A percentile compares a stretch with the other conserved stretches of the same genome.
Conservation (phyloP, 1,284 basidiomycete genomes). For the Boletus sp. region DNA sequence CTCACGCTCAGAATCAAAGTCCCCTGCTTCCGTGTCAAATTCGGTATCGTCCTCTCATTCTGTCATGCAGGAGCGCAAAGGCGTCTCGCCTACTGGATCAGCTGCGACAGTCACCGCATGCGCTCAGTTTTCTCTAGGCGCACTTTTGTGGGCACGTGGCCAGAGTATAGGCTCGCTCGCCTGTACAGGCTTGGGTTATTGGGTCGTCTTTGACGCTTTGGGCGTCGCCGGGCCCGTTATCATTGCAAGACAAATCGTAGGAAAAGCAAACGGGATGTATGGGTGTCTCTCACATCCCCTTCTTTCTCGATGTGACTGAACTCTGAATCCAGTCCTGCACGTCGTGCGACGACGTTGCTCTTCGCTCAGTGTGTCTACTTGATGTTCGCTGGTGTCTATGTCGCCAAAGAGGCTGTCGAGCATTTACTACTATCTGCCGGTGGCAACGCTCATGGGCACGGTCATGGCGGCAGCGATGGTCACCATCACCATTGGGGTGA, state of each 20-base stretch:
- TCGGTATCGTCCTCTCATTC: slow-evolving; percentile 12
- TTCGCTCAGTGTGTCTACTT: slow-evolving; percentile 91
- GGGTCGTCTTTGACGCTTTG: slow-evolving; percentile 93
- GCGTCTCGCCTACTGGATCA: slow-evolving; percentile 24
- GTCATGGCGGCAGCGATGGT: slow-evolving; percentile 44
- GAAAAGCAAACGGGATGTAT: slow-evolving; percentile 31
- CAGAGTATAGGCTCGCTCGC: slow-evolving; percentile 88
- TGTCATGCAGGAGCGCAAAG: not conserved
- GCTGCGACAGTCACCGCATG: slow-evolving; percentile 37
- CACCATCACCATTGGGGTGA: slow-evolving; percentile 66
- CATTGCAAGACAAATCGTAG: slow-evolving; percentile 33
- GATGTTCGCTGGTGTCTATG: slow-evolving; percentile 89
- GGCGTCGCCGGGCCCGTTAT: slow-evolving; percentile 62
- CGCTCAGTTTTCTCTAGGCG: slow-evolving; percentile 63
- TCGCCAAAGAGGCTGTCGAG: slow-evolving; percentile 92
- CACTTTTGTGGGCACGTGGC: slow-evolving; percentile 87
- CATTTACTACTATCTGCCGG: slow-evolving; percentile 71
- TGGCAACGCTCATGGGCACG: slow-evolving; percentile 34
- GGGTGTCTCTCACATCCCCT: slow-evolving; percentile 24
- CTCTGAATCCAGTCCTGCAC: slow-evolving; percentile 57
- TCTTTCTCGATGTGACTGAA: not conserved
- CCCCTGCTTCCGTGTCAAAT: slow-evolving; percentile 23
- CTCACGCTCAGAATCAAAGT: slow-evolving; percentile 32
- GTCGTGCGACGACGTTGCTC: slow-evolving; percentile 77
- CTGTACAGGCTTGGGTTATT: slow-evolving; percentile 91